These are phyloP conservation scores for Leucosporidium yakuticum DNA, from an alignment of 768 basidiomycete genomes.

Conservation along the genomic window DNA sequence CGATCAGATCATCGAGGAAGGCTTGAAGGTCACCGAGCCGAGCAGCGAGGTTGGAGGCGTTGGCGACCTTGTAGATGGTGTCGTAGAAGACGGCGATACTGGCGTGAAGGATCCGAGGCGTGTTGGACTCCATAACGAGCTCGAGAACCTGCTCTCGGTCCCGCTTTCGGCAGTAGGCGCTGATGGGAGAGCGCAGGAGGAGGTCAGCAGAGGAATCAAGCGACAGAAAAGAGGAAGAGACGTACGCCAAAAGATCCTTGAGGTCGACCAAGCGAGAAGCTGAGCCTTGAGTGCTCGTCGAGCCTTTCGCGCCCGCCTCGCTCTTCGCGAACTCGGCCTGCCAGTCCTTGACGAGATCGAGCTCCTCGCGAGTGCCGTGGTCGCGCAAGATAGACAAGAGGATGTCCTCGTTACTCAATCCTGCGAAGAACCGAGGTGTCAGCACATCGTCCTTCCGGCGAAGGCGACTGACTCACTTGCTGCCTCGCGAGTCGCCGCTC, in stretches of 20 bases:
- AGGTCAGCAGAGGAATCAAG: not conserved
- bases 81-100: constrained; percentile 30
- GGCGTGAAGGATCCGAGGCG: constrained; percentile 16
- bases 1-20: constrained; percentile 29
- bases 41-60: constrained; percentile 19
- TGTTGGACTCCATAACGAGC: constrained; percentile 23
- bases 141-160: constrained; percentile 30
- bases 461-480: too few species aligned
- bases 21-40: constrained; percentile 29
- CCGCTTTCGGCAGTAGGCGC: constrained; percentile 27
- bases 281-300: too few species aligned
- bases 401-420: too few species aligned
- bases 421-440: too few species aligned
- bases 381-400: too few species aligned
- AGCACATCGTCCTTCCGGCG: too few species aligned
- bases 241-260: constrained; percentile 7
- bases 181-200: not conserved
- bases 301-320: too few species aligned
- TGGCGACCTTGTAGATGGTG: constrained; percentile 30
- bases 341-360: too few species aligned
- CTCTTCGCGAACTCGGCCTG: too few species aligned
- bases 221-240: not conserved
- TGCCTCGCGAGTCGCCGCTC: constrained; percentile 20
- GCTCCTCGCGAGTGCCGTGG: too few species aligned
- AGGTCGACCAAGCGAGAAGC: too few species aligned